phyloP scores from a whole-genome alignment of 2,329 filamentous ascomycete genomes.

The Metarhizium anisopliae region DNA sequence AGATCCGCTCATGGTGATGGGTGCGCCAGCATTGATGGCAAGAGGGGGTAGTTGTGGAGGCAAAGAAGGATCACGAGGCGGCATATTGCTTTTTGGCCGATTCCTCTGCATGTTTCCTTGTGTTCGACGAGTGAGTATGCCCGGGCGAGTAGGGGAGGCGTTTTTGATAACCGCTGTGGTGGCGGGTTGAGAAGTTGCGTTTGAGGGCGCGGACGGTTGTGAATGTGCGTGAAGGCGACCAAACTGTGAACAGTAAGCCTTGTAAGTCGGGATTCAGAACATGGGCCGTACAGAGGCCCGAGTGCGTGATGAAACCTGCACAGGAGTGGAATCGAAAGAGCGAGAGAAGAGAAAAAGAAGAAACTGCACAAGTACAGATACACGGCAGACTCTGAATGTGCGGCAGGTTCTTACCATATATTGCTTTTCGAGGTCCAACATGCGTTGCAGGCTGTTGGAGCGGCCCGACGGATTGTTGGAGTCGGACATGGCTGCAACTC shows the following conservation, averaged over 20 bases:
- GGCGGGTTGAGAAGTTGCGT: conserved; percentile 1
- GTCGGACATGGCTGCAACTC: conserved; percentile 5
- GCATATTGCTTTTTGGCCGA: background rate
- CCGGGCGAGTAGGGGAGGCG: conserved; percentile 5
- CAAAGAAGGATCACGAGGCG: conserved; percentile 4
- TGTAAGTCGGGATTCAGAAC: conserved; percentile 1
- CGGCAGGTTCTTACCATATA: conserved; percentile 38
- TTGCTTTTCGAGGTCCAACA: conserved; percentile 51
- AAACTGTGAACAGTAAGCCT: conserved; percentile 7
- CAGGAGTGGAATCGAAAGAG: background rate
- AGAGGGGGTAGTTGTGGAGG: conserved; percentile 7
- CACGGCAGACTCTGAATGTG: background rate
- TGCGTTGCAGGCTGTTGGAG: conserved; percentile 44
- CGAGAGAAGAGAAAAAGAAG: background rate
- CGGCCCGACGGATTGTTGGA: conserved; percentile 15
- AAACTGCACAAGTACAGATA: background rate
- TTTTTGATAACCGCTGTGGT: background rate
- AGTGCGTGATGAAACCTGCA: background rate
- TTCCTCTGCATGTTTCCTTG: conserved; percentile 4
- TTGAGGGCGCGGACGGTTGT: background rate
- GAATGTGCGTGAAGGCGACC: conserved; percentile 11
- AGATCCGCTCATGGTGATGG: conserved; percentile 3
- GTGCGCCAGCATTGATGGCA: conserved; percentile 9
- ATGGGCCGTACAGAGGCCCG: background rate
- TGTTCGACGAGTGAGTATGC: conserved; percentile 8